Evolutionary conservation across 345 rosid species (phyloP).

Genomic region (Boechera divaricarpa): DNA sequence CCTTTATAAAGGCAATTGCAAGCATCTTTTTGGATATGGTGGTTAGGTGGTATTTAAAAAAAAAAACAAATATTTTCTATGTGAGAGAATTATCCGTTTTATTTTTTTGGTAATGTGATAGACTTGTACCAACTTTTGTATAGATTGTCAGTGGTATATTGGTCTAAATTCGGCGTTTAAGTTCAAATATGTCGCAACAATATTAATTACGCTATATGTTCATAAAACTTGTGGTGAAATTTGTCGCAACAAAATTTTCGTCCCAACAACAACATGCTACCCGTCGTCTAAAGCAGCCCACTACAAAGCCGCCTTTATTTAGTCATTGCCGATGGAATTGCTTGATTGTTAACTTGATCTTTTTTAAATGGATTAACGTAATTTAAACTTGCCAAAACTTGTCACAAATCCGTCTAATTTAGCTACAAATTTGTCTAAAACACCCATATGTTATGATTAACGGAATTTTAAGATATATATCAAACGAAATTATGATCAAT

Average conservation of each 20-base stretch:
- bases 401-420: background rate
- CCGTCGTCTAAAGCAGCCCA: background rate
- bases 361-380: background rate
- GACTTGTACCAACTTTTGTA: background rate
- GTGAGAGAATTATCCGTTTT: background rate
- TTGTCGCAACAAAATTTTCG: background rate
- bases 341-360: background rate
- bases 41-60: no score
- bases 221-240: background rate
- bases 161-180: background rate
- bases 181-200: background rate
- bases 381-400: no score
- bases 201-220: background rate
- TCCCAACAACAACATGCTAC: background rate
- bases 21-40: background rate
- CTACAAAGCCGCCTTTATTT: background rate
- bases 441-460: background rate
- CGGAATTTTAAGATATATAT: background rate
- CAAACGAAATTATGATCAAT: background rate
- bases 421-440: background rate
- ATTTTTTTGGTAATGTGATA: background rate
- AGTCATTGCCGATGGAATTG: background rate
- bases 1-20: background rate
- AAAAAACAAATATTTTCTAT: background rate
- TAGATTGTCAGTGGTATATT: slow-evolving; percentile 1